Conservation (phyloP, 495 filamentous ascomycete genomes). For the Amniculicola lignicola region DNA sequence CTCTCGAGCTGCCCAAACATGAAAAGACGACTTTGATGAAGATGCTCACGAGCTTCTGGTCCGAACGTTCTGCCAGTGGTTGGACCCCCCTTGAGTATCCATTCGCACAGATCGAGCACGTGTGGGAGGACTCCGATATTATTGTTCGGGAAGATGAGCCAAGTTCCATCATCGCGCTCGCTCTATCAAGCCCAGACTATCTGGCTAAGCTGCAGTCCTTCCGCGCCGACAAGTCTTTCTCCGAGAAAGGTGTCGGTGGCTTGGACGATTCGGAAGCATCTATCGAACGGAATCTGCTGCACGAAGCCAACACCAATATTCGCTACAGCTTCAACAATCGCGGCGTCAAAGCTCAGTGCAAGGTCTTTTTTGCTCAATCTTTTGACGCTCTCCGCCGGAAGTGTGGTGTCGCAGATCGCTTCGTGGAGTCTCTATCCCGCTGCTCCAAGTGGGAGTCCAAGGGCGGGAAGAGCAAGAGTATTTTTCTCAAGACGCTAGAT, state of each 20-base stretch:
- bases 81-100: conserved; percentile 96
- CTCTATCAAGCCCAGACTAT: conserved; percentile 82
- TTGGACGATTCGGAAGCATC: conserved; percentile 37
- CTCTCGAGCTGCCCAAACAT: conserved; percentile 80
- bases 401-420: conserved; percentile 87
- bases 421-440: conserved; percentile 89
- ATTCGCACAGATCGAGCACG: conserved; percentile 80
- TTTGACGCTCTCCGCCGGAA: conserved; percentile 93
- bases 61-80: conserved; percentile 90
- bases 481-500: conserved; percentile 97
- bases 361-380: conserved; percentile 96
- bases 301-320: conserved; percentile 82
- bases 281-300: conserved; percentile 55
- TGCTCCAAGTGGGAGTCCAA: conserved; percentile 98
- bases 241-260: conserved; percentile 30
- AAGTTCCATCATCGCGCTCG: conserved; percentile 91
- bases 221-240: conserved; percentile 49
- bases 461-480: conserved; percentile 93
- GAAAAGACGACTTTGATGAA: conserved; percentile 90
- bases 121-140: conserved; percentile 96
- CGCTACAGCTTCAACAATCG: conserved; percentile 93
- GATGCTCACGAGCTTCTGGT: conserved; percentile 96
- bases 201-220: conserved; percentile 70
- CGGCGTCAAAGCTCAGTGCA: conserved; percentile 89
- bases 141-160: conserved; percentile 97